Evolutionary conservation across 192 early-diverging fungal genomes (phyloP), one percentile per base, ranked within the genome.

Genomic region (Lobosporangium transversale): DNA sequence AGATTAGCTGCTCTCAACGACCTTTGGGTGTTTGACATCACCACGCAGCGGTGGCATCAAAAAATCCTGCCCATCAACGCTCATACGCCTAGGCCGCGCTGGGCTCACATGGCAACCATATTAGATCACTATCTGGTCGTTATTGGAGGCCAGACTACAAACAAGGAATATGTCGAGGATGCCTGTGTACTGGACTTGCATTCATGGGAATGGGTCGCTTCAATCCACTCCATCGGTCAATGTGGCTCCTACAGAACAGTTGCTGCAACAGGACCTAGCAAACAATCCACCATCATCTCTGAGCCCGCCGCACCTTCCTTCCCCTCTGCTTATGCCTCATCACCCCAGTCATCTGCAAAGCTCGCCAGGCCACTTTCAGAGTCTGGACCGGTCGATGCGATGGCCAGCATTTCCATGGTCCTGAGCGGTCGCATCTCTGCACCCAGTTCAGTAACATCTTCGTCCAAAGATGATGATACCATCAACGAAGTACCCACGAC

Each of bases 181-280:
- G 71, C 71, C n/a, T 76, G 71, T 40, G 58, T 66, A 8, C 58
- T 76, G 43, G 71, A 76, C 23, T 45, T 76, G 4, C 71, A 66
- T 35, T 65, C 63, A 5, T 76, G 71, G 71, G 58, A 67, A 37
- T 76, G 71, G 71, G 71, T 76, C 8, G 71, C 71, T 5, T 66
- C 71, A 2, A 49, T 76, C n/a, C 49, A 42, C 23, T 54, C 58
- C 30, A 76, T 76, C 53, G 71, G 71, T 1, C 71, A 76, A 47
- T 76, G 71, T 33, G 71, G 71, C 23, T 66, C 71, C 0, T 76
- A 76, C 31, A 60, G 71, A 53, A 76, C 71, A 37, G 49, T 76
- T 5, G 71, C 64, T 17, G 71, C 71, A 1, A 67, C 71, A 18
- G 71, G 71, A 24, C 71, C 71, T 11, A 67, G 53, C 43, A 23